phyloP scores from a whole-genome alignment of 2,329 filamentous ascomycete genomes.

The Sodiomyces alkalinus region DNA sequence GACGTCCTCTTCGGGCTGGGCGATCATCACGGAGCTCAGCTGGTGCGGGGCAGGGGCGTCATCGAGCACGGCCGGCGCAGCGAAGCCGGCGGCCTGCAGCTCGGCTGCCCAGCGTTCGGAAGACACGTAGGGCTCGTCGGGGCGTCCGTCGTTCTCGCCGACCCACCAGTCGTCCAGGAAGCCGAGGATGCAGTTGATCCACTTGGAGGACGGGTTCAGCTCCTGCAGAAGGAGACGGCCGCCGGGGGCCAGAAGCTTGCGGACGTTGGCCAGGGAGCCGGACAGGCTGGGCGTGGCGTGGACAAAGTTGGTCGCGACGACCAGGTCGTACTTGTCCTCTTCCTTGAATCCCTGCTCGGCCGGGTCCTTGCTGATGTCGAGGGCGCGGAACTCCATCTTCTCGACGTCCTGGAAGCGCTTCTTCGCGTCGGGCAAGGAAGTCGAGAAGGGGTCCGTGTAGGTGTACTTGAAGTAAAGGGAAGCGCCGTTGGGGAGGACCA shows the following conservation, averaged over 20 bases:
- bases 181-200: slow-evolving; percentile 15
- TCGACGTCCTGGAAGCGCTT: too few species aligned
- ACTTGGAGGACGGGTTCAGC: too few species aligned
- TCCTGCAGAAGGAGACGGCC: slow-evolving; percentile 1
- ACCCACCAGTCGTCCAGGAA: slow-evolving; percentile 18
- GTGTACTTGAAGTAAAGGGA: slow-evolving; percentile 8
- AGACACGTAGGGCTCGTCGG: slow-evolving; percentile 12
- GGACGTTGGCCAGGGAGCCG: slow-evolving; percentile 1
- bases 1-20: background rate
- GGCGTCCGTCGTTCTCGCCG: slow-evolving; percentile 13
- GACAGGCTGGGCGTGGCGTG: slow-evolving; percentile 17
- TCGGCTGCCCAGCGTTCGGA: background rate
- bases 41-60: background rate
- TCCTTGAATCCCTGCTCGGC: slow-evolving; percentile 17
- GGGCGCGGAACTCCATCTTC: slow-evolving; percentile 9
- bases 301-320: slow-evolving; percentile 22
- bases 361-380: slow-evolving; percentile 13
- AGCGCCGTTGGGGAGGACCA: too few species aligned
- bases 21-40: background rate
- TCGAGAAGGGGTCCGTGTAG: slow-evolving; percentile 11
- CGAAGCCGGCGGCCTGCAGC: slow-evolving; percentile 1
- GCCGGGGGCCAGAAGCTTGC: slow-evolving; percentile 2
- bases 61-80: background rate
- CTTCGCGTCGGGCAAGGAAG: slow-evolving; percentile 9
- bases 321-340: slow-evolving; percentile 17